Evolutionary conservation across 2,329 filamentous ascomycete genomes (phyloP).

Genomic region (Curvularia lunata): DNA sequence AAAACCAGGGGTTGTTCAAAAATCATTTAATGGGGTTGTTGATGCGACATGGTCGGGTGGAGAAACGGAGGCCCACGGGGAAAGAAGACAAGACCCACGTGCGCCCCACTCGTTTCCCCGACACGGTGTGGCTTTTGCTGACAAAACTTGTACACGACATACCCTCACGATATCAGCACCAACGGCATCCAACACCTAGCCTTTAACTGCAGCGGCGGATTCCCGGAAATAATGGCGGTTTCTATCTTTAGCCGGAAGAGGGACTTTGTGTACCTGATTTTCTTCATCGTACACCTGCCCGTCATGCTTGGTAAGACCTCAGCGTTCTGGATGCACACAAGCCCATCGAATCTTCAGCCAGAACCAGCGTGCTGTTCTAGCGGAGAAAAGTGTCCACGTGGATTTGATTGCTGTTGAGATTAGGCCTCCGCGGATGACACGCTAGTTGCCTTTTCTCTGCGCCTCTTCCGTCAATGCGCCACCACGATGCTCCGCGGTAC

Average conservation of each 20-base stretch:
- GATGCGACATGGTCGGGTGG: not conserved
- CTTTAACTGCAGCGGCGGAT: not conserved
- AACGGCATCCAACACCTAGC: conserved; percentile 7
- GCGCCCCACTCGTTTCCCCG: conserved; percentile 2
- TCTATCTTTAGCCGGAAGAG: conserved; percentile 50
- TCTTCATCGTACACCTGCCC: conserved; percentile 68
- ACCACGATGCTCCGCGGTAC: not conserved
- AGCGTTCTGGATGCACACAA: not conserved
- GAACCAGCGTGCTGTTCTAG: not conserved
- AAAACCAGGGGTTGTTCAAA: not conserved
- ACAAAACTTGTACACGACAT: not conserved
- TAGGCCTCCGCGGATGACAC: not conserved
- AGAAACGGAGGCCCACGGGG: conserved; percentile 5
- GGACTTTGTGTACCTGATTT: conserved; percentile 61
- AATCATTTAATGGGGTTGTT: not conserved
- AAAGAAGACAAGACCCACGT: conserved; percentile 1
- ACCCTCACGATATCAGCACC: not conserved
- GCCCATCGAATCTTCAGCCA: not conserved
- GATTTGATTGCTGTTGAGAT: not conserved
- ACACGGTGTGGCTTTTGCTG: not conserved
- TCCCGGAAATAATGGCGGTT: conserved; percentile 26
- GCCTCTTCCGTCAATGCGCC: not conserved
- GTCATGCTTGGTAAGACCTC: conserved; percentile 62
- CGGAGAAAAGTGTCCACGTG: not conserved
- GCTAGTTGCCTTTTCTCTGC: not conserved